Evolutionary conservation across 192 early-diverging fungal species (phyloP).

Genomic region (Obelidium mucronatum): DNA sequence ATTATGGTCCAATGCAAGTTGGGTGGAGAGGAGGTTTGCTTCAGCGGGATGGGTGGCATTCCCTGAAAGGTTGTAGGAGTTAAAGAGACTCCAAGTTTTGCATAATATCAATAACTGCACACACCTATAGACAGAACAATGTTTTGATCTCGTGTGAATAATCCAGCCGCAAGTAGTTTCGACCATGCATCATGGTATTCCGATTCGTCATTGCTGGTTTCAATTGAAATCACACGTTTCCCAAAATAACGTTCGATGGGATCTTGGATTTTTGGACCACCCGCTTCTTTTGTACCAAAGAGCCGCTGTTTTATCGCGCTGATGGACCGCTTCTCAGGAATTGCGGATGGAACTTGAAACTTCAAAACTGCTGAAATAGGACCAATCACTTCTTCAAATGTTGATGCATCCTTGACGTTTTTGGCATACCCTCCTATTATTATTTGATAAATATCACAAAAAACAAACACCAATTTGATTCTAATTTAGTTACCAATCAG

Average conservation of each 20-base stretch:
- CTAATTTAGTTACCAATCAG: too few species aligned
- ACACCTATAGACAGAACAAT: not conserved
- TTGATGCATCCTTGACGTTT: not conserved
- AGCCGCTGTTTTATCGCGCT: too few species aligned
- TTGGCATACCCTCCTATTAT: conserved; percentile 10
- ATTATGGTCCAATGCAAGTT: not conserved
- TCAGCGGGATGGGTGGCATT: not conserved
- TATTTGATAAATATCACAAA: too few species aligned
- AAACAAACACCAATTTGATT: too few species aligned
- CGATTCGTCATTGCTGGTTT: not conserved
- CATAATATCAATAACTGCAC: too few species aligned
- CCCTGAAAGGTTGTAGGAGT: not conserved
- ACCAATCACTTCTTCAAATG: not conserved
- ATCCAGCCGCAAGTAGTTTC: not conserved
- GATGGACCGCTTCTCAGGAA: too few species aligned
- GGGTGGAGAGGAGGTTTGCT: not conserved
- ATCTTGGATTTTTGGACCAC: too few species aligned
- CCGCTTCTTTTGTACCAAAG: too few species aligned
- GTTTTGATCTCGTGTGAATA: conserved; percentile 2
- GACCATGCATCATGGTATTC: not conserved
- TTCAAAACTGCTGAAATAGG: conserved; percentile 6
- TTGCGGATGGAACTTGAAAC: not conserved
- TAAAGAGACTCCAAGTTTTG: too few species aligned
- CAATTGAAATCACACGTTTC: not conserved
- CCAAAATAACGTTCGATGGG: not conserved